These are phyloP conservation scores for Houttuynia cordata DNA, from an alignment of 164 flowering plant species.

Conservation along the genomic window DNA sequence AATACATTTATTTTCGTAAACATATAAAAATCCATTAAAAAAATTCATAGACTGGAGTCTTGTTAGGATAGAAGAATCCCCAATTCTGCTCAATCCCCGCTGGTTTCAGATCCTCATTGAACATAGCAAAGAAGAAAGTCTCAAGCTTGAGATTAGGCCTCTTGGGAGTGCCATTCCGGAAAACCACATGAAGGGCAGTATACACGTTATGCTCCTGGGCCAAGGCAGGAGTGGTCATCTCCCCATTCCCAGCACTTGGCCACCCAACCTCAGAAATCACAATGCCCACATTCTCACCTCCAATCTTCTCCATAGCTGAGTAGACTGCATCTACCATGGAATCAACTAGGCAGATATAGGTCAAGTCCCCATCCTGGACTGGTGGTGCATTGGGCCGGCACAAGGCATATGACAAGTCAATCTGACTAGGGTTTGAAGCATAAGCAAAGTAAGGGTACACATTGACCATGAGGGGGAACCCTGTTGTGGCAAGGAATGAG, in stretches of 20 bases:
- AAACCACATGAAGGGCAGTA: background rate
- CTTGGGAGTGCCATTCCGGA: constrained; percentile 3
- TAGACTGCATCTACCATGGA: constrained; percentile 8
- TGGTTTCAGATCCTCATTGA: constrained; percentile 8
- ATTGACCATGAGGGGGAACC: constrained; percentile 4
- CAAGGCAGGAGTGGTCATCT: background rate
- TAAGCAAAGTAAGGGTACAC: too few species aligned
- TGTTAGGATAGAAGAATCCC: constrained; percentile 9
- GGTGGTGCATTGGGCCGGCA: background rate
- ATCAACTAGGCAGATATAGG: constrained; percentile 3
- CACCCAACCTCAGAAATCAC: constrained; percentile 8
- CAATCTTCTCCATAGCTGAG: constrained; percentile 6
- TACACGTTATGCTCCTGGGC: background rate
- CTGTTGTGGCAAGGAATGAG: background rate
- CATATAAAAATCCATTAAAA: background rate
- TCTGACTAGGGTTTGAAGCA: background rate
- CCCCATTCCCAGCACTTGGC: constrained; percentile 7
- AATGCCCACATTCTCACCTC: background rate
- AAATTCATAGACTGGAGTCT: constrained; percentile 2
- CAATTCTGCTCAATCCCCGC: constrained; percentile 8
- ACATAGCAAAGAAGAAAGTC: constrained; percentile 11
- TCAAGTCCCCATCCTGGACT: background rate
- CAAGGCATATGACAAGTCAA: background rate
- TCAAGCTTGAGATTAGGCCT: background rate
- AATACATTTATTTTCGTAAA: too few species aligned